phyloP scores from a whole-genome alignment of 2,329 filamentous ascomycete species.

The Beauveria brongniartii region DNA sequence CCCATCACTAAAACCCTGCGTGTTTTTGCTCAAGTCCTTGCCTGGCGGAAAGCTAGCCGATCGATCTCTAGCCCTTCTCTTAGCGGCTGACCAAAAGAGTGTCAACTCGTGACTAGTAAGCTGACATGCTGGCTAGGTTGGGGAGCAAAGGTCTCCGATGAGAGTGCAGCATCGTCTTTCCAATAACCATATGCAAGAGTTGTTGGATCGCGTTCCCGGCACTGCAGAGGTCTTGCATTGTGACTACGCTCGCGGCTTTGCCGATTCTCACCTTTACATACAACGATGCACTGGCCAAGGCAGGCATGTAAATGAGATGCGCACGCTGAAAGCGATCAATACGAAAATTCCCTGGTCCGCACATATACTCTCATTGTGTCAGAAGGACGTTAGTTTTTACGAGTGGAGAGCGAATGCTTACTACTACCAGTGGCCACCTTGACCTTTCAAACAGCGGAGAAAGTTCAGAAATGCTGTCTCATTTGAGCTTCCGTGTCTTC shows the following conservation, averaged over 20 bases:
- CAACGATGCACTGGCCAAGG: not conserved
- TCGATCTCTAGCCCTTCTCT: not conserved
- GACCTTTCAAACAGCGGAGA: conserved; percentile 37
- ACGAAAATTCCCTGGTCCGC: not conserved
- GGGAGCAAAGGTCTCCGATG: no score
- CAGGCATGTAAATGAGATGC: not conserved
- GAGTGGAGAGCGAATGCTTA: no score
- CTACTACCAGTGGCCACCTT: conserved; percentile 33
- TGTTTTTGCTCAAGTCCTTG: not conserved
- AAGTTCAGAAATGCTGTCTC: conserved; percentile 38
- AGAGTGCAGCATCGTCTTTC: not conserved
- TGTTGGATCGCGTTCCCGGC: not conserved
- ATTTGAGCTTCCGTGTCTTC: conserved; percentile 39
- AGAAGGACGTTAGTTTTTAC: no score
- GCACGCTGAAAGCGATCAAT: not conserved
- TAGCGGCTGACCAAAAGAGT: not conserved
- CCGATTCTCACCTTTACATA: not conserved
- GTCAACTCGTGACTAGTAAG: no score
- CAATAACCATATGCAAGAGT: not conserved
- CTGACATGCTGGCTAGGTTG: no score
- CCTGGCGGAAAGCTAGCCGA: not conserved
- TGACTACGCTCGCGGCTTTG: no score
- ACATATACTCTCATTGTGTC: no score
- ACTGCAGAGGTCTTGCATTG: not conserved
- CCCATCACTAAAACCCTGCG: no score